Evolutionary conservation across 768 basidiomycete genomes (phyloP).

Genomic region (Hericium erinaceus): DNA sequence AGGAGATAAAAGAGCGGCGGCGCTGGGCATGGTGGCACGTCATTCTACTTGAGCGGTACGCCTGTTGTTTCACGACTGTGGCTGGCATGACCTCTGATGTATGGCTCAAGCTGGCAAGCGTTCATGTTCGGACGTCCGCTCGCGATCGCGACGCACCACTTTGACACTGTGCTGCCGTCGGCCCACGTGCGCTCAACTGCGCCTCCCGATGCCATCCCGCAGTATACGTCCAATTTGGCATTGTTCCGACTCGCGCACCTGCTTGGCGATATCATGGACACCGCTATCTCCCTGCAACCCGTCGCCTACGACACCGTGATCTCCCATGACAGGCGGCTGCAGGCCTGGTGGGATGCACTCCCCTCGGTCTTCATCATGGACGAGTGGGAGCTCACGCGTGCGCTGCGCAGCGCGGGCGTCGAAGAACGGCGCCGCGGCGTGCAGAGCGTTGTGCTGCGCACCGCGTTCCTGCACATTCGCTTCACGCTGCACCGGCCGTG

Average conservation of each 20-base stretch:
- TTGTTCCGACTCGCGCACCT: conserved; percentile 62
- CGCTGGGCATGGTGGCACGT: conserved; percentile 86
- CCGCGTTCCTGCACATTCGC: conserved; percentile 65
- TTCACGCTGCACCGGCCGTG: conserved; percentile 73
- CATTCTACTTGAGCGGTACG: conserved; percentile 60
- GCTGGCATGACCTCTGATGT: neutral
- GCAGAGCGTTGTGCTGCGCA: conserved; percentile 65
- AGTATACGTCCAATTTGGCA: conserved; percentile 37
- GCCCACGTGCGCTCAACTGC: conserved; percentile 44
- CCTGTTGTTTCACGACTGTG: conserved; percentile 4
- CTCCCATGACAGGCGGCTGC: conserved; percentile 55
- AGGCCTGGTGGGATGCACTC: conserved; percentile 63
- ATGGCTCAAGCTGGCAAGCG: conserved; percentile 57
- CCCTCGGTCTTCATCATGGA: conserved; percentile 63
- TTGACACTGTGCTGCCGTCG: conserved; percentile 65
- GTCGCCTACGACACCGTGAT: conserved; percentile 63
- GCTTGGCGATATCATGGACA: conserved; percentile 73
- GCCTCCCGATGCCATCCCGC: conserved; percentile 44
- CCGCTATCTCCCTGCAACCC: conserved; percentile 56
- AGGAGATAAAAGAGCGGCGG: conserved; percentile 60
- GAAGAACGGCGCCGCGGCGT: conserved; percentile 52
- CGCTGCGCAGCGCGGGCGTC: conserved; percentile 47
- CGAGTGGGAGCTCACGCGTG: conserved; percentile 59
- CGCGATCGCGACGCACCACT: conserved; percentile 64
- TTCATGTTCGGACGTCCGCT: conserved; percentile 75